Evolutionary conservation across 1,284 basidiomycete species (phyloP).

Genomic region (Pseudozyma hubeiensis): DNA sequence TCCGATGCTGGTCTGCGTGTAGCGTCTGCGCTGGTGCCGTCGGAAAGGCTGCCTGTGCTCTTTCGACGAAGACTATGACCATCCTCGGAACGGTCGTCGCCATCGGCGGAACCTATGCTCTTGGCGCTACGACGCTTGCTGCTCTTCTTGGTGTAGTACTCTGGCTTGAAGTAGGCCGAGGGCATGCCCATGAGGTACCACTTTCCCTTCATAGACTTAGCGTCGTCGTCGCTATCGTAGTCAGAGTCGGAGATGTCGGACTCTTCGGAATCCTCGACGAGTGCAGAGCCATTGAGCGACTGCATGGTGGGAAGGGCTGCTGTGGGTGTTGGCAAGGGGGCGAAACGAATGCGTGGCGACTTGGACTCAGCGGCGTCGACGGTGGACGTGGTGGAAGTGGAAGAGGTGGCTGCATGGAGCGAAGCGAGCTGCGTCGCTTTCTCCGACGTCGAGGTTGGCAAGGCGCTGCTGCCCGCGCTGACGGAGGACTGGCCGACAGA

Average conservation of each 20-base stretch:
- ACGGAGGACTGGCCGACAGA: constrained; percentile 32
- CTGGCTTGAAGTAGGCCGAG: constrained; percentile 54
- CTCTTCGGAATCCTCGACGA: constrained; percentile 36
- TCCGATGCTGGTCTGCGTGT: constrained; percentile 25
- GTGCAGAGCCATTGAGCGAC: constrained; percentile 4
- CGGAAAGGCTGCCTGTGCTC: constrained; percentile 40
- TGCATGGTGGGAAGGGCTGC: constrained; percentile 23
- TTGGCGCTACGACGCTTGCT: constrained; percentile 30
- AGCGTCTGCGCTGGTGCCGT: constrained; percentile 16
- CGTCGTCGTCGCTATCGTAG: constrained; percentile 41
- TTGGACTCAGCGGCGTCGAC: constrained; percentile 27
- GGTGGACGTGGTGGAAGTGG: constrained; percentile 8
- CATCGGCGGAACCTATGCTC: constrained; percentile 15
- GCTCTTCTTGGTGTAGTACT: constrained; percentile 45
- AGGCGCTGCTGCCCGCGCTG: constrained; percentile 36
- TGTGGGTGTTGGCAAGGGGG: constrained; percentile 44
- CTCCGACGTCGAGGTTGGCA: constrained; percentile 21
- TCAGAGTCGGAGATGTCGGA: constrained; percentile 34
- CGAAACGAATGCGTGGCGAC: constrained; percentile 53
- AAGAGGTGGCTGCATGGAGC: constrained; percentile 2
- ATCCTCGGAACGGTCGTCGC: constrained; percentile 30
- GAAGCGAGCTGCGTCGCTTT: constrained; percentile 8
- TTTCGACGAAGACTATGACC: constrained; percentile 35
- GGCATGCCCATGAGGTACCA: constrained; percentile 66
- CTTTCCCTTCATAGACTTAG: constrained; percentile 50